These are phyloP conservation scores for Penicillium griseofulvum DNA, from an alignment of 2,329 filamentous ascomycete genomes.

Conservation along the genomic window DNA sequence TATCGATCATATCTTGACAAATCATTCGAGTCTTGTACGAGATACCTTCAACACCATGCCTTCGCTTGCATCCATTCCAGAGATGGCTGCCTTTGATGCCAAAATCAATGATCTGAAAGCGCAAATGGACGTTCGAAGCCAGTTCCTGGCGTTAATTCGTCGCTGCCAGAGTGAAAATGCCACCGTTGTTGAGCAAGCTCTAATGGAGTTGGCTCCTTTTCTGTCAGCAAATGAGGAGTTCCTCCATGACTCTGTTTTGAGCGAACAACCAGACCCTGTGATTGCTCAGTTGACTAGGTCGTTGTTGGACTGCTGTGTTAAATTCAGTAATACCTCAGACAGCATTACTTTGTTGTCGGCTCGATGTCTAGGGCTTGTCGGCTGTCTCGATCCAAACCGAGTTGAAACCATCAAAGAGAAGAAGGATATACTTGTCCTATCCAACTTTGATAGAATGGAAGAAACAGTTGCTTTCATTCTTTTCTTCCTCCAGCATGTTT, in stretches of 20 bases:
- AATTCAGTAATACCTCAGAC: constrained; percentile 66
- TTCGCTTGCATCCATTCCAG: constrained; percentile 68
- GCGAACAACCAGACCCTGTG: constrained; percentile 77
- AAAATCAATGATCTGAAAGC: constrained; percentile 64
- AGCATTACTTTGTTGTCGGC: constrained; percentile 72
- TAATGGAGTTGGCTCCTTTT: constrained; percentile 73
- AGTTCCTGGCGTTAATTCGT: constrained; percentile 68
- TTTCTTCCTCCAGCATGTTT: constrained; percentile 78
- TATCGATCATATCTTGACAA: constrained; percentile 63
- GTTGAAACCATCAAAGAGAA: constrained; percentile 77
- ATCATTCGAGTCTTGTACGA: constrained; percentile 60
- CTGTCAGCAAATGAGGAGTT: constrained; percentile 71
- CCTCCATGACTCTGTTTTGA: constrained; percentile 74
- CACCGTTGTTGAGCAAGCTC: constrained; percentile 76
- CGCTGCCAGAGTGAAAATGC: constrained; percentile 80
- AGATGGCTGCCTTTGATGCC: constrained; percentile 65
- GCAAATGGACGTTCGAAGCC: constrained; percentile 63
- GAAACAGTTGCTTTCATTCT: constrained; percentile 85
- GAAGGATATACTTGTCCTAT: constrained; percentile 77
- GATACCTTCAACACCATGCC: constrained; percentile 74
- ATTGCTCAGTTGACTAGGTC: constrained; percentile 70
- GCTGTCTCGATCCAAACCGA: constrained; percentile 86
- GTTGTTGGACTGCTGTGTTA: constrained; percentile 80
- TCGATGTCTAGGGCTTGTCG: constrained; percentile 80
- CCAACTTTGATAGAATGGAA: constrained; percentile 75